phyloP scores from a whole-genome alignment of 106 monocot species.

The Dendrobium huoshanense region DNA sequence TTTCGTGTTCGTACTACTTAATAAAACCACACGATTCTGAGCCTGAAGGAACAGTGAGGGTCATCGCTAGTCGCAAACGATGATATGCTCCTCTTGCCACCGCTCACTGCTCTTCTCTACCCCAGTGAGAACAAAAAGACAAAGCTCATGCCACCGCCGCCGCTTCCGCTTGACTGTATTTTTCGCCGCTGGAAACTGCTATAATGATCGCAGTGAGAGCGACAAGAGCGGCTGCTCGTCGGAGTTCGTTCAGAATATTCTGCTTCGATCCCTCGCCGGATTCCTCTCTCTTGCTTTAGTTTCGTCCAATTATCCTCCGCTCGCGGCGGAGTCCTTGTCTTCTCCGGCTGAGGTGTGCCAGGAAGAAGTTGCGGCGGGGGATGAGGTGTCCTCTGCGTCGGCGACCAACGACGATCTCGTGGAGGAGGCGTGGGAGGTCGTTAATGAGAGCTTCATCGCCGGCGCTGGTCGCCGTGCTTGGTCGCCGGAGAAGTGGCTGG shows the following conservation, averaged over 20 bases:
- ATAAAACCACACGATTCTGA: too few species aligned
- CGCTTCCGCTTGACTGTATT: neutral
- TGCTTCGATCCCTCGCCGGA: conserved; percentile 21
- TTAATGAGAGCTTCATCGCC: conserved; percentile 70
- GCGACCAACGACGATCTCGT: conserved; percentile 72
- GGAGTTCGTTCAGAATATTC: conserved; percentile 18
- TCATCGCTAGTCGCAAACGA: neutral
- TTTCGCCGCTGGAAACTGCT: neutral
- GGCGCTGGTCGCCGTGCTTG: conserved; percentile 45
- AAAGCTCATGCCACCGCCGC: neutral
- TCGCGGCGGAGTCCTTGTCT: conserved; percentile 6
- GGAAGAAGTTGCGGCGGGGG: conserved; percentile 12
- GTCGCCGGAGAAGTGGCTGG: conserved; percentile 83
- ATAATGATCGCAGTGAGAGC: neutral
- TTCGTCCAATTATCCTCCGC: conserved; percentile 14
- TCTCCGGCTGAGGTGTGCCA: conserved; percentile 28
- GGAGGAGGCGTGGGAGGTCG: conserved; percentile 97
- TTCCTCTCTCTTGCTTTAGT: conserved; percentile 28
- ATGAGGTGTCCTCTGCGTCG: conserved; percentile 18
- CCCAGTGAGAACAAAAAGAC: neutral
- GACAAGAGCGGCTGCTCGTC: conserved; percentile 8
- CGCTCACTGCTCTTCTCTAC: neutral
- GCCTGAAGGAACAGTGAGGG: neutral
- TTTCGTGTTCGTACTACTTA: too few species aligned
- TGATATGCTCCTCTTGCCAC: neutral